phyloP scores from a whole-genome alignment of 768 basidiomycete species.

The Lactarius hatsudake region DNA sequence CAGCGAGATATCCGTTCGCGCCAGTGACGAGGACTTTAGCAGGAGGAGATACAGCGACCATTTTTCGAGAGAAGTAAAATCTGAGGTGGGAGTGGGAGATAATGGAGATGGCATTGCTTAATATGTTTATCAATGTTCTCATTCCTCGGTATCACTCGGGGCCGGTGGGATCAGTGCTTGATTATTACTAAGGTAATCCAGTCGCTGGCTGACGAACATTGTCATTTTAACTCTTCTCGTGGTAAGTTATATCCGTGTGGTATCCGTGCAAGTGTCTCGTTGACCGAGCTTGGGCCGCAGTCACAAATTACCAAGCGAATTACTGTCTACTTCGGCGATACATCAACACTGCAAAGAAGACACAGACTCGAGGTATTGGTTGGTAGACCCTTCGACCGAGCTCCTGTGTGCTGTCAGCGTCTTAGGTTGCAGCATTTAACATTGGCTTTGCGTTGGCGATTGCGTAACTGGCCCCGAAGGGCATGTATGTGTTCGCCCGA shows the following conservation, averaged over 20 bases:
- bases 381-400: no score
- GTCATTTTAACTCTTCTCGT: background rate
- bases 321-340: no score
- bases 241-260: no score
- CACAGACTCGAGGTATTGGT: no score
- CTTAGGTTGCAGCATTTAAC: no score
- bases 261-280: background rate
- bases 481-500: no score
- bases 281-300: no score
- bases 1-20: constrained; percentile 60
- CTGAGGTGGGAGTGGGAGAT: background rate
- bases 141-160: background rate
- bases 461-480: no score
- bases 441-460: no score
- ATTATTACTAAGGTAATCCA: background rate
- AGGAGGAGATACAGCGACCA: constrained; percentile 38
- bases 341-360: no score
- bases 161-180: background rate
- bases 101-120: background rate
- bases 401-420: no score
- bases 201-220: background rate
- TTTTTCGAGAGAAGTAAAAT: constrained; percentile 15
- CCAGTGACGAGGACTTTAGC: constrained; percentile 52
- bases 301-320: no score
- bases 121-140: background rate